These are phyloP conservation scores for Aspergillus ochraceus DNA, from an alignment of 2,329 filamentous ascomycete species.

Conservation along the genomic window DNA sequence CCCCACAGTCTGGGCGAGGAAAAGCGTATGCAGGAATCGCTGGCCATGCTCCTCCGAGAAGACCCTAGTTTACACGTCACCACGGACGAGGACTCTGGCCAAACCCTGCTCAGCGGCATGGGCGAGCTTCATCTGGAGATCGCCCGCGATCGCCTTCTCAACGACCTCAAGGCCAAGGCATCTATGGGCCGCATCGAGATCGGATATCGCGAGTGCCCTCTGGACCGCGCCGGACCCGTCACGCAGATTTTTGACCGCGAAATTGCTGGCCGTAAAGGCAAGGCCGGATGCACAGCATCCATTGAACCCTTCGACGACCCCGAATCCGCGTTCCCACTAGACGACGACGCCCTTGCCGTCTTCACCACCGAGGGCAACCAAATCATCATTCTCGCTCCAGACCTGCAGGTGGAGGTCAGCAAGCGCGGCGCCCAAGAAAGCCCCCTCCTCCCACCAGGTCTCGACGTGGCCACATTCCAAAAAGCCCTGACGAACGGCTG, in stretches of 20 bases:
- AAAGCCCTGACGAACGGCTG: slow-evolving; percentile 72
- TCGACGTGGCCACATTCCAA: slow-evolving; percentile 52
- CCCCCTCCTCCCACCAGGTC: slow-evolving; percentile 55
- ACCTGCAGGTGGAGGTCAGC: slow-evolving; percentile 42
- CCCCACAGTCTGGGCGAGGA: slow-evolving; percentile 75
- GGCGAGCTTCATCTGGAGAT: slow-evolving; percentile 95
- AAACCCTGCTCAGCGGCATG: slow-evolving; percentile 94
- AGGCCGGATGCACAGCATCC: slow-evolving; percentile 70
- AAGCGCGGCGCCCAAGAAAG: slow-evolving; percentile 42
- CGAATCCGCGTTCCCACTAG: slow-evolving; percentile 16
- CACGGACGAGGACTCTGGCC: slow-evolving; percentile 84
- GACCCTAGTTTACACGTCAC: slow-evolving; percentile 88
- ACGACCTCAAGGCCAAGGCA: slow-evolving; percentile 83
- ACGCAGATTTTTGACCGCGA: slow-evolving; percentile 72
- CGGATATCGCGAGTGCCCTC: slow-evolving; percentile 84
- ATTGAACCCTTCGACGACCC: slow-evolving; percentile 60
- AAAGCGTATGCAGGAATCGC: slow-evolving; percentile 72
- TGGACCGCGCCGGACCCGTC: slow-evolving; percentile 56
- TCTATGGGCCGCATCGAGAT: slow-evolving; percentile 90
- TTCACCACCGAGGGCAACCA: slow-evolving; percentile 68
- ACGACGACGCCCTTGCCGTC: slow-evolving; percentile 36
- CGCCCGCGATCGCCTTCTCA: slow-evolving; percentile 80
- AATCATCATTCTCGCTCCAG: slow-evolving; percentile 57
- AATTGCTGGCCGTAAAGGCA: slow-evolving; percentile 76
- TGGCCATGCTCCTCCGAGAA: slow-evolving; percentile 79